Conservation (phyloP, 106 monocot species). For the Hemerocallis citrina region DNA sequence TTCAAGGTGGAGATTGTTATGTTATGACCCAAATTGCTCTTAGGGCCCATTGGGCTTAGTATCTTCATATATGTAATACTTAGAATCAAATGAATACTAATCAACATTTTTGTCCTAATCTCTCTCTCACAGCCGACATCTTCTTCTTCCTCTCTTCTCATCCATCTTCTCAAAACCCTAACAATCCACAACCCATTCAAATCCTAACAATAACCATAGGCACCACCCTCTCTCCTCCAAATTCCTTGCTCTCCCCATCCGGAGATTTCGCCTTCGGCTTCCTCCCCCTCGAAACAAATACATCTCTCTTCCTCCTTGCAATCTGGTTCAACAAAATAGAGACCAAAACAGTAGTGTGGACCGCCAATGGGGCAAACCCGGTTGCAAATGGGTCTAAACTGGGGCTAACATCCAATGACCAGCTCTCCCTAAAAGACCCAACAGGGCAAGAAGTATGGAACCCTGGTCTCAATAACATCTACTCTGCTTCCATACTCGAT, state of each 20-base stretch:
- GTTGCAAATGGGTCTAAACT: not conserved
- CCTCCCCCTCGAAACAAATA: not conserved
- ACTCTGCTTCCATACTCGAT: not conserved
- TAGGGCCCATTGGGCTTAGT: no score
- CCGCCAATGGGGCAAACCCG: not conserved
- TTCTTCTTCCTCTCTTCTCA: no score
- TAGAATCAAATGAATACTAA: no score
- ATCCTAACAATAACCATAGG: not conserved
- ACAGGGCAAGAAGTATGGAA: not conserved
- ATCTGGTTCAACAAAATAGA: slow-evolving; percentile 15
- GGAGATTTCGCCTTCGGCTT: slow-evolving; percentile 7
- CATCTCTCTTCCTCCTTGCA: slow-evolving; percentile 8
- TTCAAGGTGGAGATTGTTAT: no score
- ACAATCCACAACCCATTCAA: not conserved
- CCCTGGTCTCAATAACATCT: not conserved
- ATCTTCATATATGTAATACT: no score
- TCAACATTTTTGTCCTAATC: no score
- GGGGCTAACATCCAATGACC: not conserved
- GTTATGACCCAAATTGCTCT: no score
- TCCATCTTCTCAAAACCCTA: not conserved
- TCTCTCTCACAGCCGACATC: no score
- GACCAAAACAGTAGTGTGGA: slow-evolving; percentile 4
- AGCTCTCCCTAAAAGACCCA: not conserved
- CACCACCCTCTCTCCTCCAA: not conserved
- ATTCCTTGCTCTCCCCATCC: not conserved